Evolutionary conservation across 306 rosid species (phyloP).

Genomic region (Datisca glomerata): DNA sequence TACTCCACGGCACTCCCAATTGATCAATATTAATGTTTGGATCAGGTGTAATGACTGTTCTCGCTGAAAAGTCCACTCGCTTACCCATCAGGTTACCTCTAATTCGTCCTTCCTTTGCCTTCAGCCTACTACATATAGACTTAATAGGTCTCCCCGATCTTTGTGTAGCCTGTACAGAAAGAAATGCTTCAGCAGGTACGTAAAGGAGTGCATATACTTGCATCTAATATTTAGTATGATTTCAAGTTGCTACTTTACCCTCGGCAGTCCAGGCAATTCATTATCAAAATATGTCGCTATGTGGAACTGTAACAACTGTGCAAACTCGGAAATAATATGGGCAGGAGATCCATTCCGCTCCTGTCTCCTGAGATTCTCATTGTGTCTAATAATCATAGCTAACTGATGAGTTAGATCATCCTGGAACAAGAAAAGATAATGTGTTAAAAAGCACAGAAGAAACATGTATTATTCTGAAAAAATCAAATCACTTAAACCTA

Average conservation of each 20-base stretch:
- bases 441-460: no score
- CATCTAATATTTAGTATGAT: no score
- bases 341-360: slow-evolving; percentile 98
- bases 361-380: slow-evolving; percentile 84
- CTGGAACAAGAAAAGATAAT: slow-evolving; percentile 25
- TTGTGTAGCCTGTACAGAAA: slow-evolving; percentile 68
- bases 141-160: slow-evolving; percentile 98
- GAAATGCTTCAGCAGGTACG: background rate
- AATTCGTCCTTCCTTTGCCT: slow-evolving; percentile 99
- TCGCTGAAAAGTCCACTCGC: slow-evolving; percentile 96
- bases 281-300: slow-evolving; percentile 95
- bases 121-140: slow-evolving; percentile 97
- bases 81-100: slow-evolving; percentile 99
- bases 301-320: slow-evolving; percentile 92
- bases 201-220: background rate
- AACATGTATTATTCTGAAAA: no score
- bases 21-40: slow-evolving; percentile 90
- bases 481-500: no score
- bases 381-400: slow-evolving; percentile 96
- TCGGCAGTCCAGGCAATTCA: slow-evolving; percentile 92
- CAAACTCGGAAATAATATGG: slow-evolving; percentile 91
- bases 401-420: slow-evolving; percentile 97
- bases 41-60: slow-evolving; percentile 96
- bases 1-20: slow-evolving; percentile 98
- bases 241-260: slow-evolving; percentile 49